Conservation (phyloP, 2,329 filamentous ascomycete species). For the Apiospora aurea region DNA sequence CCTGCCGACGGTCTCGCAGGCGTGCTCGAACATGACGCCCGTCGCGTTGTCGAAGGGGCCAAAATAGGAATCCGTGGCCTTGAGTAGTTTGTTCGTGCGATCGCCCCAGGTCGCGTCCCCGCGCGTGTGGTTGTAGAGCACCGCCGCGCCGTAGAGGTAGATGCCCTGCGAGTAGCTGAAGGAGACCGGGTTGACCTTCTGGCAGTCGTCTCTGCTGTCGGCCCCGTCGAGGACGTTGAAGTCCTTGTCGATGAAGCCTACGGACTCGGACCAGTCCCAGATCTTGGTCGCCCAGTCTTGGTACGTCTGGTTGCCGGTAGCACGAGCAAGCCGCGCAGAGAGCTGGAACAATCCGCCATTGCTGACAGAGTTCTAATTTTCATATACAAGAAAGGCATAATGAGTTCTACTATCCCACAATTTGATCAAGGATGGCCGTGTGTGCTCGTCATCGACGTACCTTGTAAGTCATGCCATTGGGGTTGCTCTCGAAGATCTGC, state of each 20-base stretch:
- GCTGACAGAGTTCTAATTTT: constrained; percentile 69
- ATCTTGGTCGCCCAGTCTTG: constrained; percentile 70
- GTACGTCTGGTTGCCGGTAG: constrained; percentile 72
- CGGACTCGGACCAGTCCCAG: constrained; percentile 68
- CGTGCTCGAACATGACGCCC: constrained; percentile 69
- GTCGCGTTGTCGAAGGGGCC: constrained; percentile 57
- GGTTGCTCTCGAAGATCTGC: constrained; percentile 82
- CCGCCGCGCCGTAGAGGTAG: constrained; percentile 69
- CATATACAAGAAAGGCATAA: background rate
- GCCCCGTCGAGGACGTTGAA: constrained; percentile 70
- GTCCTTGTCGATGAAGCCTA: constrained; percentile 63
- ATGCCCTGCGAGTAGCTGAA: constrained; percentile 74
- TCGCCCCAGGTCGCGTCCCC: constrained; percentile 60
- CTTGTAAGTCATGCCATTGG: constrained; percentile 80
- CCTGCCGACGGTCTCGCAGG: constrained; percentile 64
- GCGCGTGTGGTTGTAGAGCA: constrained; percentile 67
- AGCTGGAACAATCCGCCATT: constrained; percentile 88
- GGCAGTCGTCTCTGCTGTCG: constrained; percentile 61
- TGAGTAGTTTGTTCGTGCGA: constrained; percentile 59
- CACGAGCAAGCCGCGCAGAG: constrained; percentile 75
- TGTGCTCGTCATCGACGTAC: background rate
- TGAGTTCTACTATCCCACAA: background rate
- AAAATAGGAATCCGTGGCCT: constrained; percentile 58
- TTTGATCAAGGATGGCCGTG: background rate
- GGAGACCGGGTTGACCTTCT: constrained; percentile 57